Base-by-base conservation (phyloP, 805 yeast genomes). In the Sugiyamaella lignohabitans region DNA sequence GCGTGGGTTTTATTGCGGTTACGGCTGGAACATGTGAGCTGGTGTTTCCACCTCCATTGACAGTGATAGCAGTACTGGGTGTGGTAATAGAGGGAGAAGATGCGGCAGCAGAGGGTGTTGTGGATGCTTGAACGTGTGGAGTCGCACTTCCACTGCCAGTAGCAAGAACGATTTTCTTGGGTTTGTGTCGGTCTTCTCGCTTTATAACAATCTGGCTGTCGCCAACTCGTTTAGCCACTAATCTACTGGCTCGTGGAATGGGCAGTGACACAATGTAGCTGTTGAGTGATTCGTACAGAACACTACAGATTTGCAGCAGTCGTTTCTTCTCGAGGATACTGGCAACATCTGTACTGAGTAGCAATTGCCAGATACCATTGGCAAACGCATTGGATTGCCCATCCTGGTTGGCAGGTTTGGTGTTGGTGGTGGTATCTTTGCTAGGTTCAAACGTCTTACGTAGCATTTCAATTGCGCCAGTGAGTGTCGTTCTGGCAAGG, bases 231-330 rank as follows among this genome's bases (percentile, higher is more conserved):
- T 24, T 14, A 0, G 87, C 86, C 5, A 76, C 78, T 20, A 93
- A 68, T 53, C 77, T 78, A 59, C 78, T 81, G 44, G 79, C 79
- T 53, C 80, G 73, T 2, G 96, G 96, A 11, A 80, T 65, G 4
- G 79, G 74, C 19, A 88, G 65, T 2, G 67, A 73, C 1, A 87
- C 87, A n/a, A 75, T 59, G 39, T 81, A 73, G 2, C 78, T 70
- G 52, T 84, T 81, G 24, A 68, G 64, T 4, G 88, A 76, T 35
- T 74, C 74, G 56, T 78, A 85, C 22, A 91, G 64, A 5, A 91
- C 74, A 37, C 79, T 78, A 44, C 85, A 70, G 2, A 86, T 58
- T 48, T 79, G 84, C 53, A 84, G 80, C 5, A 91, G 57, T 30
- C 73, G 63, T 48, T 89, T 72, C 53, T 80, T 78, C 29, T 80